Conservation (phyloP, 2,329 filamentous ascomycete species). For the Thielaviopsis cerberus region DNA sequence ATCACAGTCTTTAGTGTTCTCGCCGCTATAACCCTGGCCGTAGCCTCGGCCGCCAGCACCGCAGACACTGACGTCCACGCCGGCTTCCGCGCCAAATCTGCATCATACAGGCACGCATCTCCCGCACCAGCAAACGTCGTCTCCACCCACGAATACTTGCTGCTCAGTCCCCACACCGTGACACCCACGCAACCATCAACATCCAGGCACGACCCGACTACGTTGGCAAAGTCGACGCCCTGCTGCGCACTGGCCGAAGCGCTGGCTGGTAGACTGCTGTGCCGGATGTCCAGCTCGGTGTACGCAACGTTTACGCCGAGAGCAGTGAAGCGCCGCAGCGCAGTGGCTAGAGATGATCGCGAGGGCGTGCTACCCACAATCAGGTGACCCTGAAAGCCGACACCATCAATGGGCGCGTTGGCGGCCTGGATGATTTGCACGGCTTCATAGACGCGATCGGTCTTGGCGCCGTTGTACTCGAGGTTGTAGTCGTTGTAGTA, state of each 20-base stretch:
- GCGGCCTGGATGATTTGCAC: conserved; percentile 20
- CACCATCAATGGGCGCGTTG: conserved; percentile 30
- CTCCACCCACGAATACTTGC: conserved; percentile 10
- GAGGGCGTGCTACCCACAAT: conserved; percentile 33
- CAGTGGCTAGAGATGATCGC: conserved; percentile 22
- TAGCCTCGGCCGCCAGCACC: conserved; percentile 18
- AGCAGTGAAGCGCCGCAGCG: conserved; percentile 25
- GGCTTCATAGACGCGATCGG: conserved; percentile 16
- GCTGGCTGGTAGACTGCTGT: conserved; percentile 19
- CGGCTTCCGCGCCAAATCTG: conserved; percentile 13
- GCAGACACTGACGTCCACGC: conserved; percentile 23
- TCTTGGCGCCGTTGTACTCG: conserved; percentile 22
- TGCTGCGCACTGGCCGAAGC: conserved; percentile 20
- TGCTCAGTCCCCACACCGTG: background rate
- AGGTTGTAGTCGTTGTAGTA: conserved; percentile 36
- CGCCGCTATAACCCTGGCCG: conserved; percentile 1
- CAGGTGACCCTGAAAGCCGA: conserved; percentile 40
- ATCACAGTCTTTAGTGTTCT: background rate
- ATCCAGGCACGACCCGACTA: conserved; percentile 16
- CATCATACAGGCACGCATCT: conserved; percentile 15
- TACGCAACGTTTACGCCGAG: conserved; percentile 28
- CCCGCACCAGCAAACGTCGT: conserved; percentile 16
- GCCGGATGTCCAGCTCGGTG: conserved; percentile 36
- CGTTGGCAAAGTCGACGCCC: conserved; percentile 21
- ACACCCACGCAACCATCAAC: conserved; percentile 10